Conservation (phyloP, 768 basidiomycete species). For the Naganishia friedmannii region DNA sequence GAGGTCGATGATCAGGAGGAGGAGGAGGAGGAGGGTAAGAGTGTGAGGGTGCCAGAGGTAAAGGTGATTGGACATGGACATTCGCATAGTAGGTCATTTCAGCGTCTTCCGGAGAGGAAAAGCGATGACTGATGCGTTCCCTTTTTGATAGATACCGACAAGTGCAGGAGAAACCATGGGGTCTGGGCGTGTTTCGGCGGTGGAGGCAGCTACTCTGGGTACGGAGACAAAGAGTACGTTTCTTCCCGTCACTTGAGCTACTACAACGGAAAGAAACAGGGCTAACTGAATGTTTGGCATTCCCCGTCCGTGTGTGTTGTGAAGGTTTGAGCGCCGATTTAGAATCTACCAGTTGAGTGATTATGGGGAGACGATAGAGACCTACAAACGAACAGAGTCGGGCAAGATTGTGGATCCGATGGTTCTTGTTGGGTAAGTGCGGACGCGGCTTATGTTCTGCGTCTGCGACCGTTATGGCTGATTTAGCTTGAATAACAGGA, state of each 20-base stretch:
- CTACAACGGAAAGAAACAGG: too few relatives aligned
- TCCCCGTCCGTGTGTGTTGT: too few relatives aligned
- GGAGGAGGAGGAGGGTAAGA: slow-evolving; percentile 27
- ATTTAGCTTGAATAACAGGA: not conserved
- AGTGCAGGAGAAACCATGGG: slow-evolving; percentile 77
- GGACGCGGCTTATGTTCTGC: not conserved
- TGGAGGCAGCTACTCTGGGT: slow-evolving; percentile 78
- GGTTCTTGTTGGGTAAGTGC: slow-evolving; percentile 38
- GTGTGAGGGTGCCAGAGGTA: slow-evolving; percentile 61
- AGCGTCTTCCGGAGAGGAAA: not conserved
- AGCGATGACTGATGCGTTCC: too few relatives aligned
- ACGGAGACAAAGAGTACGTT: slow-evolving; percentile 58
- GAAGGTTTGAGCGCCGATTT: slow-evolving; percentile 81
- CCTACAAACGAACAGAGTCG: slow-evolving; percentile 65
- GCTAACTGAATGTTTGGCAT: too few relatives aligned
- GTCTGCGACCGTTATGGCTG: not conserved
- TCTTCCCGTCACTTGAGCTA: too few relatives aligned
- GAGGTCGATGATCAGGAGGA: slow-evolving; percentile 57
- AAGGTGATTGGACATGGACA: slow-evolving; percentile 90
- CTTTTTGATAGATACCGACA: slow-evolving; percentile 86
- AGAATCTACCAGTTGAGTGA: slow-evolving; percentile 81
- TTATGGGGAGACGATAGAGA: slow-evolving; percentile 86
- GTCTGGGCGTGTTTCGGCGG: slow-evolving; percentile 91
- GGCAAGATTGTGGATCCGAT: slow-evolving; percentile 45
- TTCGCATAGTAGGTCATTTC: slow-evolving; percentile 64